Evolutionary conservation across 805 yeast species (phyloP), one percentile per base, ranked within the genome.

Genomic region (Nakazawaea laoshanensis): DNA sequence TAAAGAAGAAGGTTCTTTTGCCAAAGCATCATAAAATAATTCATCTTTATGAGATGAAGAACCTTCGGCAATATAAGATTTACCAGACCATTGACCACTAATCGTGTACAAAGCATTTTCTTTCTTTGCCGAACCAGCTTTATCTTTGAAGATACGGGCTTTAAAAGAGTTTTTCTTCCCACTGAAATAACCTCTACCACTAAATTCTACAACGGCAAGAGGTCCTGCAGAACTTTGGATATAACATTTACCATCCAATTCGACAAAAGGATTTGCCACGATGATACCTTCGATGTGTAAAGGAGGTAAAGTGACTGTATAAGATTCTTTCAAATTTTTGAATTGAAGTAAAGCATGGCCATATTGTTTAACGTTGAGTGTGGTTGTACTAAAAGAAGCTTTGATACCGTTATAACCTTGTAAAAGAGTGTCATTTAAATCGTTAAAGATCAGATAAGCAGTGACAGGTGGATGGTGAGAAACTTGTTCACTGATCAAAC

Each of bases 401-500:
- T 74, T 82, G 49, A 89, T 74, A 24, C 89, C 89, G 50, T 84
- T 88, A 61, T 85, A 89, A 34, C 98, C 98, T 55, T 88, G 83
- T 41, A 87, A 63, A 26, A 63, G 58, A 17, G 80, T 78, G 21
- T 77, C 68, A 53, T 79, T 68, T 47, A 74, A 72, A 41, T 77
- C 82, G 53, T 87, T 87, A 49, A 72, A 61, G 36, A 92, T 71
- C 27, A 87, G 73, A 53, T 87, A 92, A 5, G 92, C 96, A n/a
- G 97, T 88, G 22, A 83, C 79, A 17, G 98, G 97, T 12, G 98
- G 98, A 56, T 92, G 98, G 60, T 92, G 98, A 41, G 88, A 77
- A 10, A 92, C 96, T 59, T 92, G 98, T 58, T 92, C 98, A 42
- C 88, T 74, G 35, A 86, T 50, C 31, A 89, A 63, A 9, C 75